These are phyloP conservation scores for Plasmodium gallinaceum DNA, from an alignment of 169 alveolate genomes.

Conservation along the genomic window DNA sequence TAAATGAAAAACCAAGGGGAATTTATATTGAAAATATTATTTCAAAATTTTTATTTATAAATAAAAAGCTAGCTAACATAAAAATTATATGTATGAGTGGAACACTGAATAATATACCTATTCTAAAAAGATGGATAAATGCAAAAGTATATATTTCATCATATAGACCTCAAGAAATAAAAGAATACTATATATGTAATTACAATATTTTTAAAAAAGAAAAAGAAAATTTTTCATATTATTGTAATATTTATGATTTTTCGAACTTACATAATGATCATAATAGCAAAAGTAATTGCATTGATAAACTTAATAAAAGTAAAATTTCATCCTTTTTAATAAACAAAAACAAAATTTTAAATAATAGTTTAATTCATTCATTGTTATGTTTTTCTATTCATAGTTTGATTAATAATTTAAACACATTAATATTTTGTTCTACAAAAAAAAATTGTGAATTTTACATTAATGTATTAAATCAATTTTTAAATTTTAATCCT, in stretches of 20 bases:
- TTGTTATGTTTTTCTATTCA: conserved; percentile 29
- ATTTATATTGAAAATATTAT: conserved; percentile 60
- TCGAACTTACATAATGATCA: not conserved
- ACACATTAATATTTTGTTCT: conserved; percentile 61
- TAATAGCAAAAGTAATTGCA: not conserved
- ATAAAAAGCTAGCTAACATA: conserved; percentile 18
- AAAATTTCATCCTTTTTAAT: not conserved
- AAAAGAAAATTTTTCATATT: conserved; percentile 8
- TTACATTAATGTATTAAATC: conserved; percentile 34
- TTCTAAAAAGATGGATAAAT: conserved; percentile 45
- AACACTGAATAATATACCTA: conserved; percentile 25
- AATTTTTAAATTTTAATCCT: conserved; percentile 6
- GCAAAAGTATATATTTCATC: conserved; percentile 53
- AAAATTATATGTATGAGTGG: conserved; percentile 73
- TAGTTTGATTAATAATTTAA: conserved; percentile 29
- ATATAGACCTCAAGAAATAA: conserved; percentile 63
- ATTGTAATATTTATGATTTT: conserved; percentile 18
- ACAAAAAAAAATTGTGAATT: conserved; percentile 63
- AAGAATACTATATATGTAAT: conserved; percentile 63
- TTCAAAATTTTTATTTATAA: conserved; percentile 40
- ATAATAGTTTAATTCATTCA: conserved; percentile 21
- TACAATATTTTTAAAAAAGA: conserved; percentile 29
- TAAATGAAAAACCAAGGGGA: conserved; percentile 65
- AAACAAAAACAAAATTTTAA: not conserved
- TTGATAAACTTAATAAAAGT: not conserved